These are phyloP conservation scores for Myriosclerotinia scirpicola DNA, from an alignment of 2,329 filamentous ascomycete genomes.

Conservation along the genomic window DNA sequence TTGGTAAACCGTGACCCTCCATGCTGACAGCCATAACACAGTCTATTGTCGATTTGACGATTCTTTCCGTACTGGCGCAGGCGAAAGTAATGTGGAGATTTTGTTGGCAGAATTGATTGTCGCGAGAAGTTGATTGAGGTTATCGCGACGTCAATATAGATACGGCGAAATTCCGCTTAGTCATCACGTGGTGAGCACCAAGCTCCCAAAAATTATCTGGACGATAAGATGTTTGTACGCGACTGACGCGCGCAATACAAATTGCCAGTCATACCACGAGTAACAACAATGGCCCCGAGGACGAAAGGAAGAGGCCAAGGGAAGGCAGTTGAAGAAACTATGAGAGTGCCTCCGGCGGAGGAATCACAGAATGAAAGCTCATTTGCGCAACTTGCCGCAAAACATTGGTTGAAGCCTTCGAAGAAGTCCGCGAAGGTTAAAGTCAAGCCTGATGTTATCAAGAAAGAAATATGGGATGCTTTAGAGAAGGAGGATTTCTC, in stretches of 20 bases:
- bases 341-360: slow-evolving; percentile 60
- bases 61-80: background rate
- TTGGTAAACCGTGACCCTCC: slow-evolving; percentile 54
- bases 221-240: slow-evolving; percentile 15
- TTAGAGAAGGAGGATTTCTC: slow-evolving; percentile 80
- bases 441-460: slow-evolving; percentile 78
- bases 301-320: slow-evolving; percentile 38
- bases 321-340: slow-evolving; percentile 41
- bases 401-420: slow-evolving; percentile 75
- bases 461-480: slow-evolving; percentile 84
- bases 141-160: slow-evolving; percentile 15
- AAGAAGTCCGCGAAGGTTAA: slow-evolving; percentile 64
- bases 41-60: background rate
- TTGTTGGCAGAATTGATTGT: slow-evolving; percentile 16
- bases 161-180: slow-evolving; percentile 9
- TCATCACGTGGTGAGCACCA: slow-evolving; percentile 6
- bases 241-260: slow-evolving; percentile 25
- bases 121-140: slow-evolving; percentile 1
- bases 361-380: slow-evolving; percentile 69
- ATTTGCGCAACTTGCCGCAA: slow-evolving; percentile 75
- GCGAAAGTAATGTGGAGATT: background rate
- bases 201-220: slow-evolving; percentile 20
- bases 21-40: slow-evolving; percentile 40
- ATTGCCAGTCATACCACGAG: slow-evolving; percentile 23
- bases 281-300: slow-evolving; percentile 38